Evolutionary conservation across 1,284 basidiomycete genomes (phyloP).

Genomic region (Papiliotrema laurentii): DNA sequence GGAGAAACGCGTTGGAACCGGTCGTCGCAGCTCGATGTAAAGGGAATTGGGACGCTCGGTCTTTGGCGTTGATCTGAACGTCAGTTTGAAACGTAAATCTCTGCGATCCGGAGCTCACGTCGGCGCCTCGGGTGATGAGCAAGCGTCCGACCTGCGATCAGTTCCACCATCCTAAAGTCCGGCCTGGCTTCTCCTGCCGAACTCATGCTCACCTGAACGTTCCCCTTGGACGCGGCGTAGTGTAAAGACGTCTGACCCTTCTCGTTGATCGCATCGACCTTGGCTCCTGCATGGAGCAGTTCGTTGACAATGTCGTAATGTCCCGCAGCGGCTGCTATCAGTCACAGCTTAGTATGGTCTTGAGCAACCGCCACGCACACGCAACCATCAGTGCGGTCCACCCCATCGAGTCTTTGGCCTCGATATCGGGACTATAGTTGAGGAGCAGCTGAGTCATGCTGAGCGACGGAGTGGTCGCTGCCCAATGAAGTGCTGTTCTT

Average conservation of each 20-base stretch:
- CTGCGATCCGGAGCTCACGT: conserved; percentile 55
- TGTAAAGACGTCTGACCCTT: conserved; percentile 85
- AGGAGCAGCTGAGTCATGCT: conserved; percentile 70
- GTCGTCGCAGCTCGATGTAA: conserved; percentile 93
- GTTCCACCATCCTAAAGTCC: conserved; percentile 5
- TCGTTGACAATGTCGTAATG: conserved; percentile 71
- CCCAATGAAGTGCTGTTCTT: conserved; percentile 86
- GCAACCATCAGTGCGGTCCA: conserved; percentile 88
- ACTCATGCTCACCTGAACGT: conserved; percentile 67
- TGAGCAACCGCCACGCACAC: conserved; percentile 52
- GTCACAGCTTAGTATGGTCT: neutral
- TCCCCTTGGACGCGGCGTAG: conserved; percentile 90
- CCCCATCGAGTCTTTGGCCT: conserved; percentile 66
- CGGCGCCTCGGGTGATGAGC: conserved; percentile 77
- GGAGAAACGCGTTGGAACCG: conserved; percentile 79
- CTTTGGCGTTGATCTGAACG: conserved; percentile 77
- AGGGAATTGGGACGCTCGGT: conserved; percentile 83
- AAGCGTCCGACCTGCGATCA: conserved; percentile 72
- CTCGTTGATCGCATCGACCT: conserved; percentile 73
- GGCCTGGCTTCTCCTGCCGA: too few species aligned
- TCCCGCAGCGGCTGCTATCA: conserved; percentile 50
- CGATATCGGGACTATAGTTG: conserved; percentile 63
- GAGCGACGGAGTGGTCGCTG: conserved; percentile 65
- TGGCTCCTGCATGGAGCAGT: conserved; percentile 76
- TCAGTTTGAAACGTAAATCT: neutral